phyloP scores from a whole-genome alignment of 345 rosid genomes.

The Populus deltoides region DNA sequence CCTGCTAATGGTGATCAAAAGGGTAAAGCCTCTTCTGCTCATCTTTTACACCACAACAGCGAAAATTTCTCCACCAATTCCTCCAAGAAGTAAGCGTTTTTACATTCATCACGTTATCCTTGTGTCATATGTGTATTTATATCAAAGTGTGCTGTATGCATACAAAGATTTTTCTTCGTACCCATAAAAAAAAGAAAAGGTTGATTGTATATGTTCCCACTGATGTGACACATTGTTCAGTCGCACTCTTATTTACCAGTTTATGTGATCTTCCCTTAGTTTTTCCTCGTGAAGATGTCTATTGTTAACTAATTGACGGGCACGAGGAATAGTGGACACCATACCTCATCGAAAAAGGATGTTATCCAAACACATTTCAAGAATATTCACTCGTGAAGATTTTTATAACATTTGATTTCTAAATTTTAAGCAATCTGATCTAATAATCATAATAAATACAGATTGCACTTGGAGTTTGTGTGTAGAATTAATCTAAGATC shows the following conservation, averaged over 20 bases:
- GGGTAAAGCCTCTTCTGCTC: conserved; percentile 27
- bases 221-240: no score
- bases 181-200: no score
- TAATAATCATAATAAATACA: no score
- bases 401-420: no score
- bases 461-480: neutral
- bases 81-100: conserved; percentile 35
- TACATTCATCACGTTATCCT: neutral
- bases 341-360: neutral
- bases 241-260: neutral
- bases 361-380: neutral
- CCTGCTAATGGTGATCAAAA: conserved; percentile 19
- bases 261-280: neutral
- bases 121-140: neutral
- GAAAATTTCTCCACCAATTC: conserved; percentile 15
- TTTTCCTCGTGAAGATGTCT: no score
- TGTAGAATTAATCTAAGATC: neutral
- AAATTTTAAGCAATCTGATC: no score
- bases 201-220: no score
- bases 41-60: conserved; percentile 23
- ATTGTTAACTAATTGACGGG: no score
- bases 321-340: neutral
- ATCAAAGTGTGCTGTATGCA: neutral
- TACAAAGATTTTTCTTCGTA: no score
- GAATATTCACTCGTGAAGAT: neutral